Conservation (phyloP, 2,329 filamentous ascomycete species). For the Fusarium heterosporum region DNA sequence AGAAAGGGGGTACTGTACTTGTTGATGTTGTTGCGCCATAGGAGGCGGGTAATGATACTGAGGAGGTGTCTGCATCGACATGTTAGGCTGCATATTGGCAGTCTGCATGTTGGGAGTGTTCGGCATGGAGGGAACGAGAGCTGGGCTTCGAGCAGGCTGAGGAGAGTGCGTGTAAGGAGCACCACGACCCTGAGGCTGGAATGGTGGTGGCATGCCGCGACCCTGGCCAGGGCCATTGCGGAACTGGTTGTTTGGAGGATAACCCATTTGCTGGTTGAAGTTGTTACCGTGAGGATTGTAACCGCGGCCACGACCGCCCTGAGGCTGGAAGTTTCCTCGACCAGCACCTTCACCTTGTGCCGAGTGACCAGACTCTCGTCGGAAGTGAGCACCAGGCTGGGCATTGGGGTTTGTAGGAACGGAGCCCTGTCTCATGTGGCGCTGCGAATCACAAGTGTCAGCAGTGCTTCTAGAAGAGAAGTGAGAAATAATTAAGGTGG, state of each 20-base stretch:
- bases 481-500: conserved; percentile 15
- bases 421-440: conserved; percentile 76
- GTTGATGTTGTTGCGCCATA: conserved; percentile 70
- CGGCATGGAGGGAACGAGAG: conserved; percentile 73
- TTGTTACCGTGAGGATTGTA: conserved; percentile 59
- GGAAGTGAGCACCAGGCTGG: conserved; percentile 78
- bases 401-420: conserved; percentile 71
- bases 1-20: conserved; percentile 66
- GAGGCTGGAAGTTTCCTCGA: conserved; percentile 65
- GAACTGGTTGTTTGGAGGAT: conserved; percentile 58
- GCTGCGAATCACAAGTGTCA: conserved; percentile 57
- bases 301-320: conserved; percentile 63
- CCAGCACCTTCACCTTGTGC: conserved; percentile 68
- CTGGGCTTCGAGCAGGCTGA: conserved; percentile 74
- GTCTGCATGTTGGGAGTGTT: conserved; percentile 76
- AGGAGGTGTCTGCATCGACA: conserved; percentile 73
- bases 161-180: conserved; percentile 71
- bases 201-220: conserved; percentile 64
- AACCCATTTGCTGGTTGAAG: conserved; percentile 61
- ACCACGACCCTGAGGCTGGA: conserved; percentile 58
- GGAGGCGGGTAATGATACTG: conserved; percentile 71
- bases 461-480: not conserved
- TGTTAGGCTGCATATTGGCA: conserved; percentile 64
- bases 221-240: conserved; percentile 60
- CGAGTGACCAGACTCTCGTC: conserved; percentile 88